Evolutionary conservation across 1,139 yeast species (phyloP).

Genomic region (Pichia sp.): DNA sequence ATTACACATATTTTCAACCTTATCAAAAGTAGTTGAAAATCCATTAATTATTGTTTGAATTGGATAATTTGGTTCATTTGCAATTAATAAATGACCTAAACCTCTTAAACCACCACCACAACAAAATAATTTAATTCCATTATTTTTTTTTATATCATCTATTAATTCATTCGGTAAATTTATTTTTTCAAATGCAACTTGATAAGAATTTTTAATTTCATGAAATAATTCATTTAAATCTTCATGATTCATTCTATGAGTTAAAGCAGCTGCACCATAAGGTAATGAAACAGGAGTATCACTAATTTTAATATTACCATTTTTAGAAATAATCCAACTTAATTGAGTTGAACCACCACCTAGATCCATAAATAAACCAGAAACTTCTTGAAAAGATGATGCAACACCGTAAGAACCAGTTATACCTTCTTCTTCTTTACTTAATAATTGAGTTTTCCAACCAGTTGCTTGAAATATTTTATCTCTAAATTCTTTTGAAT

Average conservation of each 20-base stretch:
- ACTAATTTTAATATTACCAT: slow-evolving; percentile 49
- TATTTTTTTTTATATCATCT: slow-evolving; percentile 42
- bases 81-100: slow-evolving; percentile 50
- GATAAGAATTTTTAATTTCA: slow-evolving; percentile 43
- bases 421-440: slow-evolving; percentile 55
- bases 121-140: slow-evolving; percentile 54
- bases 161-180: slow-evolving; percentile 36
- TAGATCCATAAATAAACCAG: slow-evolving; percentile 59
- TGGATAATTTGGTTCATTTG: slow-evolving; percentile 47
- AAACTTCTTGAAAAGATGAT: slow-evolving; percentile 54
- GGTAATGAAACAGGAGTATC: slow-evolving; percentile 54
- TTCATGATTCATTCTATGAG: slow-evolving; percentile 45
- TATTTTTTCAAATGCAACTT: slow-evolving; percentile 42
- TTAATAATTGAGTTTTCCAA: slow-evolving; percentile 53
- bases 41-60: slow-evolving; percentile 61
- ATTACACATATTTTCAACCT: slow-evolving; percentile 43
- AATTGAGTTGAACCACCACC: slow-evolving; percentile 63
- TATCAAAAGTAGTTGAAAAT: slow-evolving; percentile 47
- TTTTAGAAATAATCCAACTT: slow-evolving; percentile 53
- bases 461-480: slow-evolving; percentile 49
- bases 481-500: slow-evolving; percentile 47
- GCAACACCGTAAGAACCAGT: slow-evolving; percentile 66
- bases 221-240: slow-evolving; percentile 38
- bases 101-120: slow-evolving; percentile 69
- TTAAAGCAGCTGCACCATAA: slow-evolving; percentile 61